phyloP scores from a whole-genome alignment of 2,329 filamentous ascomycete species.

The Alternaria triticimaculans region DNA sequence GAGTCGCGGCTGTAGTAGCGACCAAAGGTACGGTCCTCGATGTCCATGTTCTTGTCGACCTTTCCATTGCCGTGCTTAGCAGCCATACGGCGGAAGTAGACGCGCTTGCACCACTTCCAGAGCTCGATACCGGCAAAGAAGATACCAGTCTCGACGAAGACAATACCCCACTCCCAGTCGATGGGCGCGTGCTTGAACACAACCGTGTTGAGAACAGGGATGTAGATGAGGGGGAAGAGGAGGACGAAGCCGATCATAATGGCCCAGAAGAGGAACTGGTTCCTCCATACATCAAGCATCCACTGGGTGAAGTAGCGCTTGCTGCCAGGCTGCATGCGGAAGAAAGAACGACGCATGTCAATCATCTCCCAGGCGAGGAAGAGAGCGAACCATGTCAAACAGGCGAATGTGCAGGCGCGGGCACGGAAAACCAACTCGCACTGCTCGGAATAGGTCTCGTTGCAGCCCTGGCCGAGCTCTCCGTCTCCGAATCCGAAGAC shows the following conservation, averaged over 20 bases:
- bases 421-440: conserved; percentile 56
- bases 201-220: conserved; percentile 68
- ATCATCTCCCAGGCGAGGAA: conserved; percentile 83
- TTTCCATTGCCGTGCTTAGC: conserved; percentile 11
- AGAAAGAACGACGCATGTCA: conserved; percentile 74
- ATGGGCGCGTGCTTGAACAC: conserved; percentile 73
- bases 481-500: conserved; percentile 45
- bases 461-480: conserved; percentile 44
- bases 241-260: conserved; percentile 54
- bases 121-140: conserved; percentile 70
- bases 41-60: conserved; percentile 20
- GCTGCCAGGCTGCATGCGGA: conserved; percentile 72
- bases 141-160: conserved; percentile 65
- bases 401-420: conserved; percentile 75
- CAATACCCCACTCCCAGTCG: conserved; percentile 73
- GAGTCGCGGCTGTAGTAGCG: conserved; percentile 19
- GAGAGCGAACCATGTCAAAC: conserved; percentile 76
- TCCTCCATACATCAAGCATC: conserved; percentile 72
- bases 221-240: conserved; percentile 63
- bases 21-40: conserved; percentile 27
- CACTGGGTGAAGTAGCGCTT: conserved; percentile 61
- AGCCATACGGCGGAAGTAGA: conserved; percentile 41
- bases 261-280: conserved; percentile 66
- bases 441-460: conserved; percentile 38
- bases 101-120: conserved; percentile 72